Percentiles rank a stretch among this genome's conserved stretches.
These are phyloP conservation scores for Fusarium sp. DNA, from an alignment of 2,329 filamentous ascomycete species.

Conservation along the genomic window DNA sequence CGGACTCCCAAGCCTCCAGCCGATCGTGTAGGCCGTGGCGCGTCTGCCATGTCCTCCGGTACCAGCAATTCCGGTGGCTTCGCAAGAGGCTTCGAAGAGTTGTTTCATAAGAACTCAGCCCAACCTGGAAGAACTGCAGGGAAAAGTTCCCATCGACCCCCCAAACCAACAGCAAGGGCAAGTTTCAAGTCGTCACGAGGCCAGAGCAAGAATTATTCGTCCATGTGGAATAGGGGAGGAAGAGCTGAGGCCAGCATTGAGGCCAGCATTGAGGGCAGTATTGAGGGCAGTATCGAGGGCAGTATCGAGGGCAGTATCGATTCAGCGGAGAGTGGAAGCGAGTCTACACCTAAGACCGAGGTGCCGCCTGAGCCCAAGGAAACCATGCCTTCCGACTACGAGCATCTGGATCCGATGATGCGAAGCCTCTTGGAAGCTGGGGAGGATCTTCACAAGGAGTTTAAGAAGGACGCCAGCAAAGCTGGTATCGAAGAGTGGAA, in stretches of 20 bases:
- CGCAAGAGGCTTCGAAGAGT: neutral
- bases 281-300: neutral
- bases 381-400: neutral
- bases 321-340: neutral
- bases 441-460: constrained; percentile 6
- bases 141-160: neutral
- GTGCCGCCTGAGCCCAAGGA: neutral
- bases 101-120: neutral
- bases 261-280: neutral
- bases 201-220: neutral
- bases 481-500: neutral
- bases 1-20: neutral
- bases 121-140: neutral
- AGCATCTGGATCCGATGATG: neutral
- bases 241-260: neutral
- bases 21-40: neutral
- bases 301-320: neutral
- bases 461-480: neutral
- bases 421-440: neutral
- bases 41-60: neutral
- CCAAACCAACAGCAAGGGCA: neutral
- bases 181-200: neutral
- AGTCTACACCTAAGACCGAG: neutral
- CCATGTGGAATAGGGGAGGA: neutral
- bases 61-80: neutral